These are phyloP conservation scores for Mortierella antarctica DNA, from an alignment of 192 early-diverging fungal species.

Conservation along the genomic window DNA sequence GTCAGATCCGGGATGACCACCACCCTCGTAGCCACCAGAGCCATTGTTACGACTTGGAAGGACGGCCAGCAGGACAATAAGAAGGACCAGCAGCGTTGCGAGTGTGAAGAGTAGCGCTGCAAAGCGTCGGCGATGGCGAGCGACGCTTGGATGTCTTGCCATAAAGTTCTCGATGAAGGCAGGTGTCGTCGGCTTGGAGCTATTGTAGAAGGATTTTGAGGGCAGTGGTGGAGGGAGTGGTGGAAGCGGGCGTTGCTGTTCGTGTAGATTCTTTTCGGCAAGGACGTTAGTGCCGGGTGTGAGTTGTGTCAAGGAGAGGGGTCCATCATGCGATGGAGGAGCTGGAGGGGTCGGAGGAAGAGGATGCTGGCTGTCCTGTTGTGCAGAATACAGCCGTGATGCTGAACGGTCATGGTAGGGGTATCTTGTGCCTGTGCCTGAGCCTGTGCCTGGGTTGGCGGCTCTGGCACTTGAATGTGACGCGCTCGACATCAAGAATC, in stretches of 20 bases:
- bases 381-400: no score
- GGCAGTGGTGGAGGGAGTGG: conserved; percentile 17
- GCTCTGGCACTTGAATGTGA: not conserved
- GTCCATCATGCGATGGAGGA: no score
- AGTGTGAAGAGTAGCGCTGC: conserved; percentile 16
- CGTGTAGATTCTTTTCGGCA: not conserved
- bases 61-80: conserved; percentile 22
- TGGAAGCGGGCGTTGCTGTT: conserved; percentile 12
- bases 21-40: not conserved
- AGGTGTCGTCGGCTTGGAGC: conserved; percentile 9
- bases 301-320: no score
- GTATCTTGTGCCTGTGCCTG: no score
- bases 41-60: conserved; percentile 8
- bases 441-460: no score
- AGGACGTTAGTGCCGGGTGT: no score
- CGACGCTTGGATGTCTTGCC: conserved; percentile 22
- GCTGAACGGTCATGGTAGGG: no score
- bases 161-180: conserved; percentile 30
- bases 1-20: not conserved
- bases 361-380: no score
- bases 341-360: no score
- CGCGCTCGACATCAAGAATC: not conserved
- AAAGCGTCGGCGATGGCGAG: conserved; percentile 36
- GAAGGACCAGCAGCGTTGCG: conserved; percentile 1
- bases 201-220: conserved; percentile 35